phyloP scores from a whole-genome alignment of 2,329 filamentous ascomycete species.

The Hypoxylon sp. region DNA sequence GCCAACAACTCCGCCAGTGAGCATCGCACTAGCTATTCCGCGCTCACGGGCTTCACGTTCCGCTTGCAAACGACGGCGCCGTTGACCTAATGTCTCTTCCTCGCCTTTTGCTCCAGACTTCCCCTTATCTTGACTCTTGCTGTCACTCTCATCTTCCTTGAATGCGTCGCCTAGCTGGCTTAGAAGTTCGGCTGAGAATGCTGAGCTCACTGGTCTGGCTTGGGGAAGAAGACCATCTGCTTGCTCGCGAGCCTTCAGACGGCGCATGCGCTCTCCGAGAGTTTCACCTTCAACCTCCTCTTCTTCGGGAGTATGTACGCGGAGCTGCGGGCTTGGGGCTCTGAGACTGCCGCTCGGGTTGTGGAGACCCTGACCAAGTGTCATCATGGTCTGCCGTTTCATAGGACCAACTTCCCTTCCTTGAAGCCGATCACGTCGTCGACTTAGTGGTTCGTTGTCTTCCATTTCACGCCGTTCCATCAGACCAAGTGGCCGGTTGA shows the following conservation, averaged over 20 bases:
- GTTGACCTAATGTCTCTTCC: constrained; percentile 85
- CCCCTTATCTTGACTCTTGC: constrained; percentile 53
- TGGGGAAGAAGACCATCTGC: constrained; percentile 64
- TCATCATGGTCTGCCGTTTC: constrained; percentile 63
- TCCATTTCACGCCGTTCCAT: constrained; percentile 88
- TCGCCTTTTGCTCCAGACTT: constrained; percentile 62
- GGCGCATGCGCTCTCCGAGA: constrained; percentile 74
- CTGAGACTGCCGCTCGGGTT: constrained; percentile 49
- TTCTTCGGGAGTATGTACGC: constrained; percentile 56
- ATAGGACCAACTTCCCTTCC: constrained; percentile 67
- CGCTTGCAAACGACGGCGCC: constrained; percentile 79
- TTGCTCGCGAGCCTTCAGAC: constrained; percentile 72
- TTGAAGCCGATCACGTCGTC: constrained; percentile 80
- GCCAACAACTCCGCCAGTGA: constrained; percentile 53
- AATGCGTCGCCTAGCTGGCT: constrained; percentile 71
- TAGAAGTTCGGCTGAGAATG: constrained; percentile 79
- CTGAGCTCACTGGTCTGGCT: constrained; percentile 72
- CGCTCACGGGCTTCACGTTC: constrained; percentile 75
- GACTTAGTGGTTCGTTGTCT: constrained; percentile 90
- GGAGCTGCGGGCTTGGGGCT: constrained; percentile 52
- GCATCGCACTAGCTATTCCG: constrained; percentile 61
- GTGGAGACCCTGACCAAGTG: constrained; percentile 55
- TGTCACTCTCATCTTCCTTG: constrained; percentile 58
- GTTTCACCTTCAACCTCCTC: constrained; percentile 76
- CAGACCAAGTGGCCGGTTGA: constrained; percentile 78